Evolutionary conservation across 371 early-diverging fungal genomes (phyloP).

Genomic region (Parasitella parasitica): DNA sequence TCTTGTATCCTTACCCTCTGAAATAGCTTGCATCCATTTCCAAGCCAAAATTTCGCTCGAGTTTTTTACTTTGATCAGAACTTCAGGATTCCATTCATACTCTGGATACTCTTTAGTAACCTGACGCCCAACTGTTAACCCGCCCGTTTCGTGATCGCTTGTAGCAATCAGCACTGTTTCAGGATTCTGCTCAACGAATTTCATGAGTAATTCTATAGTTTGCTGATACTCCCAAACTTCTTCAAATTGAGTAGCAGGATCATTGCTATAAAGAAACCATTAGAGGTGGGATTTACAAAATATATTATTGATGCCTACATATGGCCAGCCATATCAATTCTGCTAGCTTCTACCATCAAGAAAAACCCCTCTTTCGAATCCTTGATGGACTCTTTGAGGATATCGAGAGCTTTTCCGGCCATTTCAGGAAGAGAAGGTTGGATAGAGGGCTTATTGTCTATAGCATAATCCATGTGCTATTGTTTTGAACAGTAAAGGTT

Average conservation of each 20-base stretch:
- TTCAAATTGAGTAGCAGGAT: constrained; percentile 83
- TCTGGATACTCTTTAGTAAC: constrained; percentile 68
- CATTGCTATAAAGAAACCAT: constrained; percentile 71
- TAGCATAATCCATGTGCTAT: constrained; percentile 77
- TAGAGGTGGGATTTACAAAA: too few relatives aligned
- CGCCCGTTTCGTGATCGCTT: constrained; percentile 96
- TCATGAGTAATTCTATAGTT: constrained; percentile 65
- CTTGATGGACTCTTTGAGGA: constrained; percentile 47
- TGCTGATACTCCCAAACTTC: constrained; percentile 90
- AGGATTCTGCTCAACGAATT: constrained; percentile 73
- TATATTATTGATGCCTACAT: constrained; percentile 51
- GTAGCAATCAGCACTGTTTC: constrained; percentile 83
- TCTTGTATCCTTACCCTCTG: constrained; percentile 21
- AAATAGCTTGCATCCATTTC: constrained; percentile 24
- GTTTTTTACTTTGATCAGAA: constrained; percentile 57
- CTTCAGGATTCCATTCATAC: constrained; percentile 86
- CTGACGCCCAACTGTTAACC: constrained; percentile 80
- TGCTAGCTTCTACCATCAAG: constrained; percentile 93
- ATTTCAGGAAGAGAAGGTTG: constrained; percentile 79
- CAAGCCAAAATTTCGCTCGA: constrained; percentile 63
- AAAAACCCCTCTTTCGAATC: constrained; percentile 72
- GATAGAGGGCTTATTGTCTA: constrained; percentile 65
- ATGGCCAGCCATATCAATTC: constrained; percentile 87
- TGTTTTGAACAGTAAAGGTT: background rate
- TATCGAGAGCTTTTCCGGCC: constrained; percentile 64